phyloP scores from a whole-genome alignment of 257 asterid species.

The Echites panduratus region DNA sequence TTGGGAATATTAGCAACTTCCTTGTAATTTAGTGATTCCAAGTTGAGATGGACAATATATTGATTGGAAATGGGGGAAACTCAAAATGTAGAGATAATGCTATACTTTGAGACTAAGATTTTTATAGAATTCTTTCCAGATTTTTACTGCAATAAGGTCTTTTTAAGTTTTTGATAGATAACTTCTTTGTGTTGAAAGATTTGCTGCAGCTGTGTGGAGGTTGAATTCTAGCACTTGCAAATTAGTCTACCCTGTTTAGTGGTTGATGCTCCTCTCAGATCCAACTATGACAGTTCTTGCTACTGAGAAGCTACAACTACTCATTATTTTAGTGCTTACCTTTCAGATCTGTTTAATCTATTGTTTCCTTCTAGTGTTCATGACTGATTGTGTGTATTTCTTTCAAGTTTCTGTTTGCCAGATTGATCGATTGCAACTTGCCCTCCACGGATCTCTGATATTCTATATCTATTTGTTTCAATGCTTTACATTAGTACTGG shows the following conservation, averaged over 20 bases:
- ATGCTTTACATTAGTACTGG: not conserved
- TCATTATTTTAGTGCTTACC: not conserved
- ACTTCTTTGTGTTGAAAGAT: not conserved
- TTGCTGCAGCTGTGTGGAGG: not conserved
- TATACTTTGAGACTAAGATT: too few species aligned
- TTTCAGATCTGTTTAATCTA: too few species aligned
- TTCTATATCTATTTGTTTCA: not conserved
- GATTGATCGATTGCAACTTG: not conserved
- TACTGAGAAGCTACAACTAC: not conserved
- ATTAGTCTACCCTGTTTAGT: not conserved
- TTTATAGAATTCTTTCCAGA: not conserved
- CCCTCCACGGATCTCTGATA: not conserved
- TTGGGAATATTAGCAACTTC: not conserved
- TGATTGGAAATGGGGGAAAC: not conserved
- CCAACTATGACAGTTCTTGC: not conserved
- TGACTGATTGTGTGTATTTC: not conserved
- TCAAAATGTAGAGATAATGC: not conserved
- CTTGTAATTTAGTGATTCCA: not conserved
- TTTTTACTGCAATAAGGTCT: not conserved
- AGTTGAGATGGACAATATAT: not conserved
- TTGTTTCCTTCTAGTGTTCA: not conserved
- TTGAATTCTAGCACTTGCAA: not conserved
- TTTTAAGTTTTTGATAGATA: not conserved
- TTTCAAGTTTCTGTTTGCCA: not conserved
- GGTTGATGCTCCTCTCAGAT: not conserved